Evolutionary conservation across 495 filamentous ascomycete species (phyloP).

Genomic region (Annulohypoxylon moriforme): DNA sequence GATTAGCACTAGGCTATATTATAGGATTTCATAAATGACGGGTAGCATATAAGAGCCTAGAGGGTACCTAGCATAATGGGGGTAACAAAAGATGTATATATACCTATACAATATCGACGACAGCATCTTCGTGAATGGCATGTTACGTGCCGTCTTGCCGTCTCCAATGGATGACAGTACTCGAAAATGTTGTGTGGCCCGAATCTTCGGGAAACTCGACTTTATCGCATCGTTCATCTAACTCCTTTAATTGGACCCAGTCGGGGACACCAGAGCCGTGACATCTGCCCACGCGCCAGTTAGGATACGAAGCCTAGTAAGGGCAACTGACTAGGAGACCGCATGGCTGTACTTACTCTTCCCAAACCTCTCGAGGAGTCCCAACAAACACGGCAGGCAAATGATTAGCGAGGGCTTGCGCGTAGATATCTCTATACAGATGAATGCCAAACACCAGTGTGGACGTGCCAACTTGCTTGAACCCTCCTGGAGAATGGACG

Average conservation of each 20-base stretch:
- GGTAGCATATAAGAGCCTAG: neutral
- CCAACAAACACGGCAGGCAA: slow-evolving; percentile 59
- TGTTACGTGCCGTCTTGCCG: slow-evolving; percentile 9
- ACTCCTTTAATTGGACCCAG: slow-evolving; percentile 36
- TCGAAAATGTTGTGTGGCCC: slow-evolving; percentile 50
- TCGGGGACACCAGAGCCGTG: slow-evolving; percentile 10
- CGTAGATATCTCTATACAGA: slow-evolving; percentile 62
- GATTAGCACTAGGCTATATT: neutral
- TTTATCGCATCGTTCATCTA: slow-evolving; percentile 48
- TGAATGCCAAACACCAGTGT: slow-evolving; percentile 70
- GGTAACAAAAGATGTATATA: neutral
- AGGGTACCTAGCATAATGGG: neutral
- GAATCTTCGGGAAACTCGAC: slow-evolving; percentile 54
- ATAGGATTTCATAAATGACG: neutral
- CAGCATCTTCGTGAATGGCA: neutral
- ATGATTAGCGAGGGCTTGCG: slow-evolving; percentile 47
- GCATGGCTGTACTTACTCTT: slow-evolving; percentile 41
- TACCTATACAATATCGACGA: no score
- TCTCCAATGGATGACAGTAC: slow-evolving; percentile 54
- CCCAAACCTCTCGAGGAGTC: slow-evolving; percentile 53
- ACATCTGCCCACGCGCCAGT: slow-evolving; percentile 25
- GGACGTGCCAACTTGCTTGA: slow-evolving; percentile 60
- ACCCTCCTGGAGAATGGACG: slow-evolving; percentile 67
- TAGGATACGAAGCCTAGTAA: neutral
- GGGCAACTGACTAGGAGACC: slow-evolving; percentile 3